Percentiles rank a stretch among this genome's conserved stretches.
phyloP scores from a whole-genome alignment of 2,329 filamentous ascomycete genomes.

The Colletotrichum trifolii region DNA sequence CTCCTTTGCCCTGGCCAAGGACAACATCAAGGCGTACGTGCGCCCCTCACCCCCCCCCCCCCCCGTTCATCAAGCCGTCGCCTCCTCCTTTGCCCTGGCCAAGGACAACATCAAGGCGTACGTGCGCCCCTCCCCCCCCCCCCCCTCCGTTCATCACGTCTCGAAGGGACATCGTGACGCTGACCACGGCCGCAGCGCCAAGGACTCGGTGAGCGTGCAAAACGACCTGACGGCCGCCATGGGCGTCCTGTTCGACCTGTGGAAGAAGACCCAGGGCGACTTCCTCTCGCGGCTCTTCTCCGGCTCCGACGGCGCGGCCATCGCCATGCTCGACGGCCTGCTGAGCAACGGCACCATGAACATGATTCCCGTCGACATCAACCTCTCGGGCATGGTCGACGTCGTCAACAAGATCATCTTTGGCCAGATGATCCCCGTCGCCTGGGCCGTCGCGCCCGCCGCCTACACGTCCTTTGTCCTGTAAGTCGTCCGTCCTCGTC shows the following conservation, averaged over 20 bases:
- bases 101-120: conserved; percentile 14
- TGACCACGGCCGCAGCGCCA: conserved; percentile 1
- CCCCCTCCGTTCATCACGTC: too few species aligned
- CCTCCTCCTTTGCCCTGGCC: neutral
- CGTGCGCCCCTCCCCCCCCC: too few species aligned
- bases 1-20: conserved; percentile 1
- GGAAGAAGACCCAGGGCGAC: conserved; percentile 20
- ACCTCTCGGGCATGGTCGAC: conserved; percentile 8
- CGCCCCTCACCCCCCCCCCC: too few species aligned
- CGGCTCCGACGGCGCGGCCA: neutral
- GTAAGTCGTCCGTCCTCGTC: neutral
- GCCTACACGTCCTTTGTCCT: conserved; percentile 6
- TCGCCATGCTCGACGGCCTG: conserved; percentile 4
- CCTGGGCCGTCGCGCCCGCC: conserved; percentile 8
- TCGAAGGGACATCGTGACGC: too few species aligned
- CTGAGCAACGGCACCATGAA: conserved; percentile 19
- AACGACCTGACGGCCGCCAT: conserved; percentile 7
- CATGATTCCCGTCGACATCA: conserved; percentile 16
- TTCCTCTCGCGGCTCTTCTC: conserved; percentile 13
- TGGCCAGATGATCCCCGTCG: conserved; percentile 25
- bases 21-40: neutral
- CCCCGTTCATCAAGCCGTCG: neutral
- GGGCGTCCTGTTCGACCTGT: conserved; percentile 14
- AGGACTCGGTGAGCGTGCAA: conserved; percentile 2
- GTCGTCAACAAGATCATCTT: conserved; percentile 9